A percentile compares a stretch with the other conserved stretches of the same genome.
These are phyloP conservation scores for Sisymbrium altissimum DNA, from an alignment of 345 rosid species.

Conservation along the genomic window DNA sequence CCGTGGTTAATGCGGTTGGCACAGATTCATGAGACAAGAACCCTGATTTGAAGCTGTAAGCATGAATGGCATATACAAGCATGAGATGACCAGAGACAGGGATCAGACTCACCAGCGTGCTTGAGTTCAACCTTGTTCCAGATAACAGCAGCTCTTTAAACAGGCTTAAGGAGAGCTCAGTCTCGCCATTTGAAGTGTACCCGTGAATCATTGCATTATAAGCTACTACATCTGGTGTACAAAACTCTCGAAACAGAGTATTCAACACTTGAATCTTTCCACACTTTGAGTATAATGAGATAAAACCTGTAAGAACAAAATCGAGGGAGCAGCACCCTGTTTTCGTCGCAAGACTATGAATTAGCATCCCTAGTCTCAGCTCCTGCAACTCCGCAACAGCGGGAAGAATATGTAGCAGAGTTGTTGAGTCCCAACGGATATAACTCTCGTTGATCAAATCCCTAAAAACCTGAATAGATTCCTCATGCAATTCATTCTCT, in stretches of 20 bases:
- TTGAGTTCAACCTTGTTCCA: conserved; percentile 46
- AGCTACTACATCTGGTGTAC: conserved; percentile 58
- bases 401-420: conserved; percentile 59
- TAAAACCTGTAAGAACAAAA: conserved; percentile 60
- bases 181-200: conserved; percentile 51
- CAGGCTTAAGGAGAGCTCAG: conserved; percentile 44
- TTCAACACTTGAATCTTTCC: conserved; percentile 41
- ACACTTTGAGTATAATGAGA: conserved; percentile 61
- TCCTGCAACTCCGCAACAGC: conserved; percentile 72
- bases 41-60: conserved; percentile 50
- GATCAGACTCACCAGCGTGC: conserved; percentile 67
- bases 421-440: conserved; percentile 43
- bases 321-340: conserved; percentile 49
- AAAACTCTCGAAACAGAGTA: conserved; percentile 51
- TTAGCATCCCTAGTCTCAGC: conserved; percentile 53
- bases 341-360: conserved; percentile 56
- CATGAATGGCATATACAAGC: conserved; percentile 52
- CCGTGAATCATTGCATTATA: conserved; percentile 83
- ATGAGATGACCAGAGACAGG: conserved; percentile 60
- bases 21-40: conserved; percentile 47
- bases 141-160: conserved; percentile 50
- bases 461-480: conserved; percentile 44
- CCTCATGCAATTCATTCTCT: conserved; percentile 47
- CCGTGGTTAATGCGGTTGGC: conserved; percentile 63
- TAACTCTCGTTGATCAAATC: conserved; percentile 43